A percentile compares a stretch with the other conserved stretches of the same genome.
phyloP scores from a whole-genome alignment of 2,329 filamentous ascomycete genomes.

The Dactylella cylindrospora region DNA sequence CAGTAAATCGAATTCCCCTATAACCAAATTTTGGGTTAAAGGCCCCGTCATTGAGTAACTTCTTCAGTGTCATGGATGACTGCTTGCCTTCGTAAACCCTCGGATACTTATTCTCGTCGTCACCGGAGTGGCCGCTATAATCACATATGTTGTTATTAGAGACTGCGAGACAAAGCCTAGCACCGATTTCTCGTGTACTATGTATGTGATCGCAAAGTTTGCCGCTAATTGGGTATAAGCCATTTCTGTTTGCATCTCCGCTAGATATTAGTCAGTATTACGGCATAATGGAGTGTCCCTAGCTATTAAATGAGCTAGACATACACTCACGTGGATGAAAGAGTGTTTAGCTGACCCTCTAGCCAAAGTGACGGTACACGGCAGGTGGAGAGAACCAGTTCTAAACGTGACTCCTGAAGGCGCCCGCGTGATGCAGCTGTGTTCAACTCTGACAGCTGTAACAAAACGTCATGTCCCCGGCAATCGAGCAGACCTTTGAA shows the following conservation, averaged over 20 bases:
- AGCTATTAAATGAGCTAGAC: background rate
- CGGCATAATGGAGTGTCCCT: background rate
- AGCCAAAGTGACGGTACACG: conserved; percentile 9
- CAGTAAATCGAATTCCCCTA: background rate
- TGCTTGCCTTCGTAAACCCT: conserved; percentile 4
- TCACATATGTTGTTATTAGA: conserved; percentile 3
- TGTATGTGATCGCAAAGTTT: conserved; percentile 11
- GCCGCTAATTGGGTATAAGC: background rate
- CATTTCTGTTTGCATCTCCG: background rate
- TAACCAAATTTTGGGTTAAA: conserved; percentile 10
- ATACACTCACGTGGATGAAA: conserved; percentile 4
- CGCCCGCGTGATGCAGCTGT: background rate
- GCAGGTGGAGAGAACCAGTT: conserved; percentile 10
- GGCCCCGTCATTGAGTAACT: conserved; percentile 3
- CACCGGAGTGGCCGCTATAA: background rate
- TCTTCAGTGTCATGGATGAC: conserved; percentile 6
- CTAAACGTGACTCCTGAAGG: conserved; percentile 6
- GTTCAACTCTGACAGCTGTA: too few species aligned
- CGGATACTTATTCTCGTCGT: background rate
- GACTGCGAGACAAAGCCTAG: conserved; percentile 1
- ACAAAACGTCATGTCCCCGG: background rate
- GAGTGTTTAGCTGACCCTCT: conserved; percentile 2
- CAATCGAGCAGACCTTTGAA: conserved; percentile 2
- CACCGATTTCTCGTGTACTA: conserved; percentile 1
- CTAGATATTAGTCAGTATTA: background rate